Conservation (phyloP, 2,329 filamentous ascomycete species). For the Scortechinia acanthostroma region DNA sequence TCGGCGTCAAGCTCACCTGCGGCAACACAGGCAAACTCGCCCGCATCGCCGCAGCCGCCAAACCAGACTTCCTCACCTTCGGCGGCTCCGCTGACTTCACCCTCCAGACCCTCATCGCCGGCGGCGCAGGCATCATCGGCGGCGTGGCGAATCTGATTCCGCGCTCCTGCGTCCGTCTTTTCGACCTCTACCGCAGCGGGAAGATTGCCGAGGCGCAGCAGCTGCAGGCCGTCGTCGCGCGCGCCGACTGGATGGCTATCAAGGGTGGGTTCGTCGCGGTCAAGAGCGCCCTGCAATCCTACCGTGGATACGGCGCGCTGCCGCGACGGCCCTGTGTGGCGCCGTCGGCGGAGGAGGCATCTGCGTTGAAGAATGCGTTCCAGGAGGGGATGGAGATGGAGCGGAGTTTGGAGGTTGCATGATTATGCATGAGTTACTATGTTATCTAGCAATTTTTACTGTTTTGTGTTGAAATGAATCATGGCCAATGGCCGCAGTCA, state of each 20-base stretch:
- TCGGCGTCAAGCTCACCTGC: conserved; percentile 56
- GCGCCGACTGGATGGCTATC: conserved; percentile 65
- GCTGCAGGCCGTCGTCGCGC: conserved; percentile 56
- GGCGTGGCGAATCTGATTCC: conserved; percentile 68
- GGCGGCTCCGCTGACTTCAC: conserved; percentile 72
- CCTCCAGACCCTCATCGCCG: conserved; percentile 62
- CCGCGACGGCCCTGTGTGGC: conserved; percentile 40
- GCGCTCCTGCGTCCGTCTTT: conserved; percentile 52
- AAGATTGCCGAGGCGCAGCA: conserved; percentile 49
- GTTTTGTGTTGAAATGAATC: no score
- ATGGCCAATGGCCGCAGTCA: no score
- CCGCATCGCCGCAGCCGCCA: conserved; percentile 35
- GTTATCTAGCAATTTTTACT: no score
- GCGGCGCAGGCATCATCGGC: conserved; percentile 65
- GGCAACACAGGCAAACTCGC: conserved; percentile 56
- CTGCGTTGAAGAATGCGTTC: conserved; percentile 22
- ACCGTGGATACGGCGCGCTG: conserved; percentile 57
- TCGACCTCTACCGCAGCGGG: conserved; percentile 52
- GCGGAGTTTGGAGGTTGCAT: conserved; percentile 12
- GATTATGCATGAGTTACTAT: neutral
- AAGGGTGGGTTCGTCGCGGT: conserved; percentile 64
- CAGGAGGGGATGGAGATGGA: conserved; percentile 26
- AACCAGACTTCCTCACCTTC: conserved; percentile 56
- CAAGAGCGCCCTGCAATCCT: conserved; percentile 55
- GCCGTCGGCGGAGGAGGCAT: conserved; percentile 15